A percentile compares a stretch with the other conserved stretches of the same genome.
Conservation (phyloP, 2,329 filamentous ascomycete species). For the Elsinoe fawcettii region DNA sequence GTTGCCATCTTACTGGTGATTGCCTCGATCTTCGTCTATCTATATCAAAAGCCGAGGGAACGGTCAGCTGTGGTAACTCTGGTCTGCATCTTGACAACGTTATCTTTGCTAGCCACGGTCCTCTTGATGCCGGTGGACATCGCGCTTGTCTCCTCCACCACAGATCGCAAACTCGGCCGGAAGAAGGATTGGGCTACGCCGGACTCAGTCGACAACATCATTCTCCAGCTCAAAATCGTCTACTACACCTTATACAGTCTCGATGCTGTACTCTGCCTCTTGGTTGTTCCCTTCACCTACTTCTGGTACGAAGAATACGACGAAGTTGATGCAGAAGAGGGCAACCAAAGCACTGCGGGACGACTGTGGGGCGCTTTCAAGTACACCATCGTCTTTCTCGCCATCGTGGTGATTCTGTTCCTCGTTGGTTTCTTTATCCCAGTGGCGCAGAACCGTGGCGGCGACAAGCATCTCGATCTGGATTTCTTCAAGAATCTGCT, state of each 20-base stretch:
- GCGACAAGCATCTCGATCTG: constrained; percentile 63
- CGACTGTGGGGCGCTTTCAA: constrained; percentile 79
- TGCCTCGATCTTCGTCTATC: constrained; percentile 77
- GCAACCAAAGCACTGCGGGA: constrained; percentile 60
- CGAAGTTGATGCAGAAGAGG: constrained; percentile 75
- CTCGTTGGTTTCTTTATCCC: constrained; percentile 91
- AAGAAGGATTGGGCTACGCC: constrained; percentile 96
- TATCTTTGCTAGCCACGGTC: constrained; percentile 81
- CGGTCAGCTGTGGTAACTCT: constrained; percentile 73
- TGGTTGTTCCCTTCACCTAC: constrained; percentile 91
- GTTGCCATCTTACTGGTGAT: constrained; percentile 68
- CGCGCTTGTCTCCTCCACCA: constrained; percentile 85
- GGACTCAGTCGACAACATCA: constrained; percentile 66
- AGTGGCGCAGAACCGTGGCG: constrained; percentile 57
- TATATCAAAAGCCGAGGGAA: constrained; percentile 84
- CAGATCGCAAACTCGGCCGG: constrained; percentile 61
- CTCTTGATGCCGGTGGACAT: constrained; percentile 92
- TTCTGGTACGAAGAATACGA: constrained; percentile 99
- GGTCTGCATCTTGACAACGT: constrained; percentile 80
- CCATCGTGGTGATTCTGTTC: constrained; percentile 74
- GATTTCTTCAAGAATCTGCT: constrained; percentile 87
- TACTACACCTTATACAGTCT: constrained; percentile 92
- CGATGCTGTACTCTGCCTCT: constrained; percentile 78
- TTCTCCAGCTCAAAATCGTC: constrained; percentile 72
- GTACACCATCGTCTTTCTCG: constrained; percentile 79